Conservation (phyloP, 169 alveolate genomes). For the Amoebophrya sp. region DNA sequence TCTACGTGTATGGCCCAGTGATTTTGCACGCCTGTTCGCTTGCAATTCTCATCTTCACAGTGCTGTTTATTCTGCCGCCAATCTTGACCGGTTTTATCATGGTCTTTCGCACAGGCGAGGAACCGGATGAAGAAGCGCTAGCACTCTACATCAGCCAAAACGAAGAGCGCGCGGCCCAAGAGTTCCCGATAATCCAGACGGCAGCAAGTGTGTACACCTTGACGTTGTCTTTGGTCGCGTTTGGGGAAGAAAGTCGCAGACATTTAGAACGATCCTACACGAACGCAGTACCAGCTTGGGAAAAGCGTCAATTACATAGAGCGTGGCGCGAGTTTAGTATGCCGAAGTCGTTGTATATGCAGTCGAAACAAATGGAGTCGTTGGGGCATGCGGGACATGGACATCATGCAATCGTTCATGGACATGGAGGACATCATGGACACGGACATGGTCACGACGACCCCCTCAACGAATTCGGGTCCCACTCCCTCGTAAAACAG, state of each 20-base stretch:
- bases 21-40: neutral
- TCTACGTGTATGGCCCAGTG: neutral
- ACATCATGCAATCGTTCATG: too few species aligned
- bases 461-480: too few species aligned
- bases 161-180: too few species aligned
- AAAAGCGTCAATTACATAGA: neutral
- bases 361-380: too few species aligned
- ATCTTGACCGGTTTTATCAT: neutral
- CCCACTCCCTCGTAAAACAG: too few species aligned
- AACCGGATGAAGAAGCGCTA: neutral
- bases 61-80: neutral
- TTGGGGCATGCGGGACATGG: too few species aligned
- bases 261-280: neutral
- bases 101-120: neutral
- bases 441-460: too few species aligned
- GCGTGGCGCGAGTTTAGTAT: neutral
- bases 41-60: neutral
- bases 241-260: neutral
- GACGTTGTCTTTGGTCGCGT: neutral
- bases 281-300: neutral
- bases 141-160: neutral
- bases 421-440: too few species aligned
- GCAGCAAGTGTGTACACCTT: neutral
- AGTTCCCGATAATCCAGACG: neutral
- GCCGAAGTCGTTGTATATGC: too few species aligned